phyloP scores from a whole-genome alignment of 768 basidiomycete species.

The Russula sp. region DNA sequence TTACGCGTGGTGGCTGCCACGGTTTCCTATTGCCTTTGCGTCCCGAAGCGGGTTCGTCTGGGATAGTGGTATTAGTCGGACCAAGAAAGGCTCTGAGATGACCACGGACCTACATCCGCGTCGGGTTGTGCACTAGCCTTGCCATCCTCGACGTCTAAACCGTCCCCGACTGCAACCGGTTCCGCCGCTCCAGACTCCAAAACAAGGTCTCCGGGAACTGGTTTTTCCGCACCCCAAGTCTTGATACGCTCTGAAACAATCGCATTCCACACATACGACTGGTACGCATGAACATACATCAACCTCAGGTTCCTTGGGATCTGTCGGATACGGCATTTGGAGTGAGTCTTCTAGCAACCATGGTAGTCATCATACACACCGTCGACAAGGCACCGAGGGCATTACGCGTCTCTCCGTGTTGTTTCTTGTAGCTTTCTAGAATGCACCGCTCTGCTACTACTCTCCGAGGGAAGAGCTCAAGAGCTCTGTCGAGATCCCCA shows the following conservation, averaged over 20 bases:
- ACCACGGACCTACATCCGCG: constrained; percentile 15
- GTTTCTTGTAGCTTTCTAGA: constrained; percentile 84
- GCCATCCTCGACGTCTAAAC: constrained; percentile 36
- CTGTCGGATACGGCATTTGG: constrained; percentile 41
- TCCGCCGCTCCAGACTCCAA: constrained; percentile 48
- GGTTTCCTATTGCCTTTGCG: constrained; percentile 43
- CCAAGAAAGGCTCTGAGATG: not conserved
- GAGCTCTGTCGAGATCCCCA: constrained; percentile 72
- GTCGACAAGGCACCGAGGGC: constrained; percentile 86
- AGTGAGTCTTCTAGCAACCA: not conserved
- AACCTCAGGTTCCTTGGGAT: constrained; percentile 92
- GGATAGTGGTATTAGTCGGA: constrained; percentile 3
- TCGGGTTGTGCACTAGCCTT: constrained; percentile 36
- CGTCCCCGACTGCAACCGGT: constrained; percentile 35
- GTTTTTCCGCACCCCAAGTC: constrained; percentile 65
- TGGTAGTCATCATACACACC: constrained; percentile 42
- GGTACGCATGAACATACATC: constrained; percentile 99
- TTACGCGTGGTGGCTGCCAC: constrained; percentile 70
- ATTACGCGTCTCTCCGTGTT: constrained; percentile 72
- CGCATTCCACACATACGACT: constrained; percentile 98
- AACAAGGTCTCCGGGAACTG: constrained; percentile 89
- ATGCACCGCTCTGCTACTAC: constrained; percentile 93
- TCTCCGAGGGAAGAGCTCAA: constrained; percentile 82
- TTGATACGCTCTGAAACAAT: constrained; percentile 92
- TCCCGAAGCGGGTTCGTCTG: constrained; percentile 22